Percentiles rank a stretch among this genome's conserved stretches.
phyloP scores from a whole-genome alignment of 23 red algal species.

The Cyanidioschyzon merolae region DNA sequence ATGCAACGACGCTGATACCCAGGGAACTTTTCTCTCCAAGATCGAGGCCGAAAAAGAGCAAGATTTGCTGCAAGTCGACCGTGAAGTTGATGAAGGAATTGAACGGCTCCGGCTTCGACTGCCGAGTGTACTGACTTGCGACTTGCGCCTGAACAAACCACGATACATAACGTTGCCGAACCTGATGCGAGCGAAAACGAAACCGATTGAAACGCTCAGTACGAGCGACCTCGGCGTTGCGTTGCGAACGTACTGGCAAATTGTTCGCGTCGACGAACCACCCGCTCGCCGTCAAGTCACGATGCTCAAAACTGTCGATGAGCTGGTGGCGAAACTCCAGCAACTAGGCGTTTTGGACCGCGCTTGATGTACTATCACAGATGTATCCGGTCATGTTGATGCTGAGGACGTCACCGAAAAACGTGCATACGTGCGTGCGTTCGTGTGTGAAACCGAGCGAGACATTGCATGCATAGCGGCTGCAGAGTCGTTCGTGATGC shows the following conservation, averaged over 20 bases:
- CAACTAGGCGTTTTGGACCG: background rate
- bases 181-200: conserved; percentile 93
- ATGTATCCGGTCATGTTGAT: no score
- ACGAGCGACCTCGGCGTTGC: conserved; percentile 24
- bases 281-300: background rate
- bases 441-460: no score
- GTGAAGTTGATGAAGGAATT: conserved; percentile 90
- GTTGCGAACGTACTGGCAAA: background rate
- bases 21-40: conserved; percentile 89
- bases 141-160: conserved; percentile 86
- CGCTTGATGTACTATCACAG: background rate
- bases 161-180: conserved; percentile 77
- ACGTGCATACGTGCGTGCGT: no score
- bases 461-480: no score
- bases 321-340: conserved; percentile 15
- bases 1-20: no score
- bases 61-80: conserved; percentile 24
- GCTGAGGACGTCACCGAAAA: no score
- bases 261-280: conserved; percentile 2
- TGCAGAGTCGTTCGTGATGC: no score
- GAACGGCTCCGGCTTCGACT: conserved; percentile 53
- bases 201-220: conserved; percentile 55
- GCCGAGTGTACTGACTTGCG: conserved; percentile 65
- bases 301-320: conserved; percentile 12
- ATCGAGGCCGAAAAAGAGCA: conserved; percentile 33